Evolutionary conservation across 495 filamentous ascomycete species (phyloP).

Genomic region (Neurospora sp.): DNA sequence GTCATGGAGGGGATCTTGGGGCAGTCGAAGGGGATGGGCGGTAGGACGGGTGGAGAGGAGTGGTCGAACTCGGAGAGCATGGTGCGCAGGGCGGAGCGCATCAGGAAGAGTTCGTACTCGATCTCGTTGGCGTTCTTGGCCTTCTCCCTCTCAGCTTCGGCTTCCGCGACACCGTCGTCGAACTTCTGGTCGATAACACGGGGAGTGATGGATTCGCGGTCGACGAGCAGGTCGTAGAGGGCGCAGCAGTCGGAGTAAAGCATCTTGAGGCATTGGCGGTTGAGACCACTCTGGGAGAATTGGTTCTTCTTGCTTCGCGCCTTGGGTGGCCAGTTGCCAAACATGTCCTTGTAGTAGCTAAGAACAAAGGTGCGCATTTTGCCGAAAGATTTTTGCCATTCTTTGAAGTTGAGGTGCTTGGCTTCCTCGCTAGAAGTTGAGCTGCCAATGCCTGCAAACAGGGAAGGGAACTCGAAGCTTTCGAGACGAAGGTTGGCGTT

Average conservation of each 20-base stretch:
- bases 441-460: conserved; percentile 82
- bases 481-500: conserved; percentile 59
- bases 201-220: conserved; percentile 53
- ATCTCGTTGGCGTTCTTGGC: conserved; percentile 1
- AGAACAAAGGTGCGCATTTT: conserved; percentile 67
- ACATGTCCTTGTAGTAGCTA: conserved; percentile 67
- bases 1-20: conserved; percentile 65
- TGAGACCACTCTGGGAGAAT: conserved; percentile 76
- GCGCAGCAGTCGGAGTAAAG: conserved; percentile 79
- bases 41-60: conserved; percentile 76
- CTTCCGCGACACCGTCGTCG: conserved; percentile 11
- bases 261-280: conserved; percentile 68
- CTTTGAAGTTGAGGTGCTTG: conserved; percentile 70
- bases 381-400: conserved; percentile 66
- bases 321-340: conserved; percentile 92
- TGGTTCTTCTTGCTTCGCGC: conserved; percentile 85
- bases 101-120: conserved; percentile 30
- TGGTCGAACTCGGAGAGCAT: conserved; percentile 81
- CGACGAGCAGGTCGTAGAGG: conserved; percentile 82
- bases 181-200: conserved; percentile 45
- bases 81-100: conserved; percentile 49
- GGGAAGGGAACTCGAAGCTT: conserved; percentile 78
- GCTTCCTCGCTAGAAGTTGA: conserved; percentile 63
- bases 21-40: conserved; percentile 84
- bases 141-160: conserved; percentile 9